Base-by-base conservation (phyloP, 192 early-diverging fungal genomes). In the Coemansia sp. region DNA sequence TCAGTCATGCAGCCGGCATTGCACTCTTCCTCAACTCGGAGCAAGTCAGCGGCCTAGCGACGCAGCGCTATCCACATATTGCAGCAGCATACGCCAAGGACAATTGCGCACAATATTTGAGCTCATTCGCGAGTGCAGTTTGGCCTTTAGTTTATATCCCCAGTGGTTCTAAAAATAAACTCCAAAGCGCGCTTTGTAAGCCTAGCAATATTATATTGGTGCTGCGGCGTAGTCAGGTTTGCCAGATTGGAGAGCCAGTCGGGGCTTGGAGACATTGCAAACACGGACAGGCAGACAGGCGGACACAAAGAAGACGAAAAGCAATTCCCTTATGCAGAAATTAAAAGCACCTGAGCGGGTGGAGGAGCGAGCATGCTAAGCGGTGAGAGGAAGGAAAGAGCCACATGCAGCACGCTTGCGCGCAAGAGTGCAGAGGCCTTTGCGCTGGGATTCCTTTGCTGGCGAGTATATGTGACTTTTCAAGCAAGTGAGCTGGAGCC, bases 401-500 rank as follows among this genome's bases (percentile, higher is more conserved):
- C 51, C 27, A 54, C 51, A 54, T 54, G 51, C 51, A 54, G 51
- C 51, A 54, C 51, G 25, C 51, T 54, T 54, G 47, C 47, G 12
- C 22, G 24, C 47, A 51, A 10, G 47, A 51, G 47, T 27, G 47
- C 47, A 27, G 27, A 12, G 25, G 47, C 47, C 47, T 54, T 54
- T 31, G 51, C 27, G 17, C 14, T 54, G 29, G 24, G 15, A 27
- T 6, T 54, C 51, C 17, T 32, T 54, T 54, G 51, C 29, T 14
- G 12, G 15, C 17, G 27, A 54, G 51, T 25, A 29, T 31, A 54
- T 15, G 27, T 51, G 47, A 51, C 47, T 51, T 51, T 46, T 46
- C 14, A 9, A 9, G 47, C 24, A 51, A 14, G 24, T 10, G 22
- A 32, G 29, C 27, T 15, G 17, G 51, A 14, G 51, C 27, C 15